Percentiles rank a stretch among this genome's conserved stretches.
These are phyloP conservation scores for Adansonia gregorii DNA, from an alignment of 441 rosid genomes.

Conservation along the genomic window DNA sequence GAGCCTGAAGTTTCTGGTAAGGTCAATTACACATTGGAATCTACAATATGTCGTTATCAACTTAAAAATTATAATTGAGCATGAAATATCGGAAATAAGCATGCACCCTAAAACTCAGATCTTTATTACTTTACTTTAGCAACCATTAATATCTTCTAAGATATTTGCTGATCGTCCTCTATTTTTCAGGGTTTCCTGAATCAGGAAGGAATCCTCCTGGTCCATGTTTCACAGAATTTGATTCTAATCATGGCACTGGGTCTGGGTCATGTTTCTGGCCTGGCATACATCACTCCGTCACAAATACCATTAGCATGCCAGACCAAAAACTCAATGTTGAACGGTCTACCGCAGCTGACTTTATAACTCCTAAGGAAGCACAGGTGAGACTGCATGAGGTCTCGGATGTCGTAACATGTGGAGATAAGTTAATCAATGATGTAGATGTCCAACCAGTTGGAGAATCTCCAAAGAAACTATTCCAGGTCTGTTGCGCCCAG, in stretches of 20 bases:
- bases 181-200: constrained; percentile 44
- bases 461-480: constrained; percentile 32
- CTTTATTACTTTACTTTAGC: not conserved
- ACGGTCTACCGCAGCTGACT: constrained; percentile 40
- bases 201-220: constrained; percentile 32
- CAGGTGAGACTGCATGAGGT: constrained; percentile 40
- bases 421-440: constrained; percentile 31
- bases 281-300: constrained; percentile 34
- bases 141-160: not conserved
- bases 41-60: not conserved
- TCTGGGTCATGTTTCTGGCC: constrained; percentile 41
- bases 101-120: not conserved
- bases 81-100: not conserved
- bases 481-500: constrained; percentile 30
- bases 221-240: constrained; percentile 38
- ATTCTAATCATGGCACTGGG: constrained; percentile 33
- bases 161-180: constrained; percentile 8
- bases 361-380: constrained; percentile 32
- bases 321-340: constrained; percentile 37
- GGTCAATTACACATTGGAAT: constrained; percentile 15
- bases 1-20: constrained; percentile 43
- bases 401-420: constrained; percentile 30
- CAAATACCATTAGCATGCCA: constrained; percentile 28
- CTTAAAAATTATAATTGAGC: not conserved
- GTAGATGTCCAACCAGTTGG: constrained; percentile 32